Evolutionary conservation across 176 grass and related monocot species (phyloP).

Genomic region (barley (Hordeum vulgare)): DNA sequence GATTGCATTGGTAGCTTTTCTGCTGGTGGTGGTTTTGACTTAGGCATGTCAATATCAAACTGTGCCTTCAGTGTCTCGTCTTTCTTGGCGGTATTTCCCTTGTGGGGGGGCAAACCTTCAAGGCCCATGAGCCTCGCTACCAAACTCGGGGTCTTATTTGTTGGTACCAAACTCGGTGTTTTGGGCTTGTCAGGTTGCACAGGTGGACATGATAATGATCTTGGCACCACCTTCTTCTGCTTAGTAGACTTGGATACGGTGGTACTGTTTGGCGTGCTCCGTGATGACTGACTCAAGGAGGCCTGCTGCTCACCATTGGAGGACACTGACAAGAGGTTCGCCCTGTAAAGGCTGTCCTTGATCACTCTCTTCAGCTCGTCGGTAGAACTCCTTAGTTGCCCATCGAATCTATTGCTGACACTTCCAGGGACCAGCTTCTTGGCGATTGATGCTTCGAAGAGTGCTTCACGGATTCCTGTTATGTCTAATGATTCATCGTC

Average conservation of each 20-base stretch:
- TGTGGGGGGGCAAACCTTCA: constrained; percentile 40
- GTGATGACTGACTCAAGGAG: constrained; percentile 40
- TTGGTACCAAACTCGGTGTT: constrained; percentile 58
- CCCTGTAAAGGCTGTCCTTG: constrained; percentile 54
- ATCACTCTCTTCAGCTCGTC: constrained; percentile 55
- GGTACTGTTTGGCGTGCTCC: constrained; percentile 17
- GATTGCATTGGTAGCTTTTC: background rate
- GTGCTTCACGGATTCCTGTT: constrained; percentile 12
- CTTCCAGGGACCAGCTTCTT: constrained; percentile 10
- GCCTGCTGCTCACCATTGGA: constrained; percentile 40
- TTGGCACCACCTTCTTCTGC: constrained; percentile 9
- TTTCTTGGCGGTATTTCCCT: constrained; percentile 21
- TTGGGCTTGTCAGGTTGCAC: constrained; percentile 34
- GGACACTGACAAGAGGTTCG: constrained; percentile 29
- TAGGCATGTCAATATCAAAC: constrained; percentile 86
- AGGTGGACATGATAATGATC: constrained; percentile 8
- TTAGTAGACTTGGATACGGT: constrained; percentile 20
- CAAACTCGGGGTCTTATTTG: constrained; percentile 39
- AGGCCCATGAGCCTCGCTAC: constrained; percentile 95
- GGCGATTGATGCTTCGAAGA: constrained; percentile 10
- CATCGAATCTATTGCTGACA: constrained; percentile 9
- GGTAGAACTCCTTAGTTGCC: constrained; percentile 18
- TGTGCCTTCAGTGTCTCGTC: constrained; percentile 37
- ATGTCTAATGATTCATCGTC: constrained; percentile 11
- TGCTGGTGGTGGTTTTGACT: constrained; percentile 16